phyloP scores from a whole-genome alignment of 306 rosid species.

The Quercus glauca region DNA sequence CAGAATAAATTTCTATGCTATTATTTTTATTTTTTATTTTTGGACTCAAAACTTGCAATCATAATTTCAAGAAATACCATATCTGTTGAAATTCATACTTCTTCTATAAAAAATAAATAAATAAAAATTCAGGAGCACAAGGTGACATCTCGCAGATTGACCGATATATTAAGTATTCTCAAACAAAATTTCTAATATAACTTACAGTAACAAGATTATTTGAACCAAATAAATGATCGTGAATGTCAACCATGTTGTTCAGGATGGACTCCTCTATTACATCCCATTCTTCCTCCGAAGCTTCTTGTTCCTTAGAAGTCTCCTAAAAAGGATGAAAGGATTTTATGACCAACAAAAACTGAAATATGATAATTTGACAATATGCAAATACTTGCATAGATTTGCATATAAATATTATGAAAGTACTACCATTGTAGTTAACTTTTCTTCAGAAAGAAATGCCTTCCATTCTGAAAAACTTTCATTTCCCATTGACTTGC shows the following conservation, averaged over 20 bases:
- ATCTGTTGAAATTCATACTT: too few relatives aligned
- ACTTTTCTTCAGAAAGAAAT: conserved; percentile 39
- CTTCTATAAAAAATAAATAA: neutral
- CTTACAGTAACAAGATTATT: conserved; percentile 68
- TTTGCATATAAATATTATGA: conserved; percentile 1
- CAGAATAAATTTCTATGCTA: neutral
- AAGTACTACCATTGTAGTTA: conserved; percentile 31
- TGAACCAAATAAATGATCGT: conserved; percentile 73
- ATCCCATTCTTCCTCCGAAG: conserved; percentile 65
- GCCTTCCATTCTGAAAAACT: conserved; percentile 69
- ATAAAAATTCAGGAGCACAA: too few relatives aligned
- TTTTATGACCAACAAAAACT: neutral
- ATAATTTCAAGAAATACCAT: neutral
- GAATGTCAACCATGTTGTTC: conserved; percentile 49
- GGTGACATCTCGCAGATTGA: neutral
- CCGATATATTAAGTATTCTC: neutral
- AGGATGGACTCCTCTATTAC: conserved; percentile 60
- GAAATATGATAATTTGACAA: neutral
- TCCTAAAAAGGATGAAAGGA: conserved; percentile 40
- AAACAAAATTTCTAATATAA: conserved; percentile 4
- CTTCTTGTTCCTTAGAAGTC: conserved; percentile 39
- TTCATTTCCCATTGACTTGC: conserved; percentile 36
- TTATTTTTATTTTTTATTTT: neutral
- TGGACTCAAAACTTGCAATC: neutral
- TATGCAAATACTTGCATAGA: neutral